phyloP scores from a whole-genome alignment of 1,284 basidiomycete genomes.

The Ustilago bromivora region DNA sequence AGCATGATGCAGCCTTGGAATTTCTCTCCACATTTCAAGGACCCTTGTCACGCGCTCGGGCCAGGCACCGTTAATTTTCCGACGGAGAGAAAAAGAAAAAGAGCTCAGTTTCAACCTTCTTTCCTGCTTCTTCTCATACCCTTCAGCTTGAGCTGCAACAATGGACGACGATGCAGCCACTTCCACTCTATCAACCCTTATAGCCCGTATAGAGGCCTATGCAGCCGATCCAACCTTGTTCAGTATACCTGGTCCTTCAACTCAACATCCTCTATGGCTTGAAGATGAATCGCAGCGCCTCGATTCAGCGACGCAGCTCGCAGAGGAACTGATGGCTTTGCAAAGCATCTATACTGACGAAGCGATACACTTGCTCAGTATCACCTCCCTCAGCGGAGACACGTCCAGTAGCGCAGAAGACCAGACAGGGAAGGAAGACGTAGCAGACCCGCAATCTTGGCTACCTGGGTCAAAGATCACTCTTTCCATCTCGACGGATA shows the following conservation, averaged over 20 bases:
- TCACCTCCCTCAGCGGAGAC: neutral
- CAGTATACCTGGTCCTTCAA: constrained; percentile 18
- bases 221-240: constrained; percentile 22
- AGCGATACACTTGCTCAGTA: constrained; percentile 41
- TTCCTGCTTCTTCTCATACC: neutral
- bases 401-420: neutral
- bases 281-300: constrained; percentile 21
- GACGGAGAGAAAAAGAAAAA: neutral
- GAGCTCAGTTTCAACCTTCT: neutral
- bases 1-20: constrained; percentile 2
- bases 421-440: constrained; percentile 13
- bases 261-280: constrained; percentile 32
- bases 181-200: constrained; percentile 20
- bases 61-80: constrained; percentile 12
- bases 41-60: constrained; percentile 24
- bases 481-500: constrained; percentile 42
- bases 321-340: constrained; percentile 62
- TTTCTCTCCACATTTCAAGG: constrained; percentile 13
- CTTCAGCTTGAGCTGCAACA: neutral
- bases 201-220: constrained; percentile 41
- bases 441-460: constrained; percentile 36
- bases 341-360: constrained; percentile 66
- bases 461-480: constrained; percentile 39
- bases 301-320: constrained; percentile 46
- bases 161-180: constrained; percentile 21